Conservation (phyloP, 495 filamentous ascomycete species). For the Diplogelasinospora grovesii region DNA sequence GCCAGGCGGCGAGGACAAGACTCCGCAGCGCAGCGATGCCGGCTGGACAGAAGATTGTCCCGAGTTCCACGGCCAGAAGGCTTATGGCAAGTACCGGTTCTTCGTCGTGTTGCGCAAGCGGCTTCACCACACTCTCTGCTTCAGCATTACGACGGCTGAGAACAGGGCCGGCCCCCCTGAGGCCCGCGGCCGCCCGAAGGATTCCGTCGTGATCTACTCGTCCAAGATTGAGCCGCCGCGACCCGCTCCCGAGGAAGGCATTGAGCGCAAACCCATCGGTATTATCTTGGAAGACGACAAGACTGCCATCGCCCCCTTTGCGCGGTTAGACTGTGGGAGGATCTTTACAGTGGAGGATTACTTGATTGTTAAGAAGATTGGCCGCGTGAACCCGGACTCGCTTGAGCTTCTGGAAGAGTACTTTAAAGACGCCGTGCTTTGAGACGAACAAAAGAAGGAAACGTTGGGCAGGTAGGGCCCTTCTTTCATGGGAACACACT, state of each 20-base stretch:
- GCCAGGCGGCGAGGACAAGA: conserved; percentile 5
- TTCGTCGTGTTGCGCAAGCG: conserved; percentile 27
- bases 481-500: no score
- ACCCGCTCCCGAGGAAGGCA: conserved; percentile 19
- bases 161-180: conserved; percentile 1
- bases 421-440: conserved; percentile 14
- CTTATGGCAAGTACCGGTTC: conserved; percentile 23
- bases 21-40: conserved; percentile 5
- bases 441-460: background rate
- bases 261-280: conserved; percentile 17
- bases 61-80: conserved; percentile 13
- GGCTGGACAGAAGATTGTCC: conserved; percentile 14
- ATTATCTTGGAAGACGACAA: conserved; percentile 25
- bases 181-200: conserved; percentile 7
- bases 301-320: conserved; percentile 24
- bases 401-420: conserved; percentile 20
- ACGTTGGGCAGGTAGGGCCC: no score
- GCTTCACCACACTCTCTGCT: conserved; percentile 26
- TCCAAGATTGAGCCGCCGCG: conserved; percentile 14
- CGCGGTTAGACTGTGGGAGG: conserved; percentile 25
- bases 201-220: conserved; percentile 24
- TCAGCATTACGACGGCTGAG: conserved; percentile 21
- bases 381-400: conserved; percentile 20
- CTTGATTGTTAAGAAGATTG: conserved; percentile 25
- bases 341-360: conserved; percentile 30